Percentiles rank a stretch among this genome's conserved stretches.
phyloP scores from a whole-genome alignment of 495 filamentous ascomycete genomes.

The Viridothelium virens region DNA sequence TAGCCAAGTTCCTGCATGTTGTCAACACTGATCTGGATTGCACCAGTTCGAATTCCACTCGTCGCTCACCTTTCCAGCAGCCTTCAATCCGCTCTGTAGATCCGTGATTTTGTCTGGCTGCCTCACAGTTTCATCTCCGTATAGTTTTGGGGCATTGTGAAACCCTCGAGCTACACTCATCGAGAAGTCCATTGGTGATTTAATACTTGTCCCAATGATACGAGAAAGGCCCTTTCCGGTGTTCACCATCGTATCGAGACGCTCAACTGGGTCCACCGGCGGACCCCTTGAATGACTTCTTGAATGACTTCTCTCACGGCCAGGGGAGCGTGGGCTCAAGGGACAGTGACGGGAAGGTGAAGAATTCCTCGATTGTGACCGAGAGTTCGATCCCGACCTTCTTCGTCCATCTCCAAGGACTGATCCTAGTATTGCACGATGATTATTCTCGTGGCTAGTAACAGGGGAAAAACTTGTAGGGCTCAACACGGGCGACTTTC shows the following conservation, averaged over 20 bases:
- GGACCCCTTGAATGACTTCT: conserved; percentile 27
- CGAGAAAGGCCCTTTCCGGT: conserved; percentile 58
- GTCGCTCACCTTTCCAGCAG: conserved; percentile 27
- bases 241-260: conserved; percentile 48
- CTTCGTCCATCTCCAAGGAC: conserved; percentile 14
- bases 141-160: conserved; percentile 73
- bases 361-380: conserved; percentile 13
- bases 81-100: conserved; percentile 56
- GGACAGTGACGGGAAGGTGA: conserved; percentile 1
- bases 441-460: conserved; percentile 1
- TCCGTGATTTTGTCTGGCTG: conserved; percentile 62
- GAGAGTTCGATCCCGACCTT: conserved; percentile 16
- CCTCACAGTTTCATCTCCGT: conserved; percentile 66
- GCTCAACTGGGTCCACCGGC: neutral
- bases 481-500: neutral
- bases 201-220: conserved; percentile 62
- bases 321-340: conserved; percentile 14
- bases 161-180: conserved; percentile 74
- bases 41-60: neutral
- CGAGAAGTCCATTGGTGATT: conserved; percentile 73
- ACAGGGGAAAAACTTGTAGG: neutral
- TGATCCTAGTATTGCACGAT: conserved; percentile 17
- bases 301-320: conserved; percentile 29
- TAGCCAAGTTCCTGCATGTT: conserved; percentile 19
- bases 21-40: neutral